Base-by-base conservation (phyloP, 2,329 filamentous ascomycete genomes). In the Neonectria sp. region DNA sequence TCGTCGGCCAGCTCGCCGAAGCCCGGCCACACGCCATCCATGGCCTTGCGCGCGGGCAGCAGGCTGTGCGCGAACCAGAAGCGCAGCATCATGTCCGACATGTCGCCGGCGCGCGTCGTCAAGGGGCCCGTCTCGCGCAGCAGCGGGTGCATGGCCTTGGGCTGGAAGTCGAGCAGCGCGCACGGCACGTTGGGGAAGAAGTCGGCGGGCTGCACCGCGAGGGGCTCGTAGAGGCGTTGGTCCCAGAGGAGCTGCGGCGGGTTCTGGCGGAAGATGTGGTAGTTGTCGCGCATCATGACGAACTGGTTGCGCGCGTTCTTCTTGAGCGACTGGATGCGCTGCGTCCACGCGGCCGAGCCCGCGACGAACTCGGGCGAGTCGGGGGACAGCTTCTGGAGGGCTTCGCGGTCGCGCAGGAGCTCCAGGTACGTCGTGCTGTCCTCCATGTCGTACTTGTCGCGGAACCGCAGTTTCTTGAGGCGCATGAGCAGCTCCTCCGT, bases 201-300 rank as follows among this genome's bases (percentile, higher is more conserved):
- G 71, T 97, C 95, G 1, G 86, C 75, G 0, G 79, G 58, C 5
- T 83, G 67, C 3, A 89, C 86, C 27, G 83, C 79, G 17, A 97
- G 83, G 0, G 94, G 92, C 74, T 97, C 93, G 74, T 89, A 90
- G 2, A 84, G 81, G 17, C 95, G 90, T 2, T 87, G 85, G 78
- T 97, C 94, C 89, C 91, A 95, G 29, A 84, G 74, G 4, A 95
- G 79, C 1, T 86, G 73, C 0, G 89, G 87, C 1, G 85, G 83
- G 0, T 83, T 73, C 78, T 86, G 82, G 56, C 81, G 77, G 73
- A 86, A 83, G 17, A 86, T 71, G 69, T 88, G 86, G 51, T 85
- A 77, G 74, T 90, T 89, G 73, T 93, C 90, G 33, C 83, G 81
- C 55, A 81, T 73, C 33, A 81, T 77, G 25, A 75, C 64, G 72